Conservation (phyloP, 495 filamentous ascomycete genomes). For the Penicillium pancosmium region DNA sequence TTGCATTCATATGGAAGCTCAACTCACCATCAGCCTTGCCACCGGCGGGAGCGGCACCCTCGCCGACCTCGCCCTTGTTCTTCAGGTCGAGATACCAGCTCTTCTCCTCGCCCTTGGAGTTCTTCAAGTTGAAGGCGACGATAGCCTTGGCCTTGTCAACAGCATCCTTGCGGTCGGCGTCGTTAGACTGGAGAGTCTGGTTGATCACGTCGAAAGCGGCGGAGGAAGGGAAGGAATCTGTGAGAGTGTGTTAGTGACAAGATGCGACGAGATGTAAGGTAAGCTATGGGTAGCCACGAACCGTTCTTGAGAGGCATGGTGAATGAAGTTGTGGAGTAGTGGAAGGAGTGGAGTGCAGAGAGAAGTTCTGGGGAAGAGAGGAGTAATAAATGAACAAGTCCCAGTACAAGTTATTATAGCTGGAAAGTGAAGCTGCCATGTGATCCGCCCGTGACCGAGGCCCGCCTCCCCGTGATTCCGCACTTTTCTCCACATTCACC, state of each 20-base stretch:
- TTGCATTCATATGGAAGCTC: not conserved
- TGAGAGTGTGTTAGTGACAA: constrained; percentile 16
- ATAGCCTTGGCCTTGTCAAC: constrained; percentile 85
- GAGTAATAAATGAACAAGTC: not conserved
- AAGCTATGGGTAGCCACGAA: constrained; percentile 33
- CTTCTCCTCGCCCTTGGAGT: constrained; percentile 72
- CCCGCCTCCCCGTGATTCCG: not conserved
- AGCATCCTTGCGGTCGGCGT: constrained; percentile 79
- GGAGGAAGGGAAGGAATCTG: constrained; percentile 89
- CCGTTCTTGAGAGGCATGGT: constrained; percentile 85
- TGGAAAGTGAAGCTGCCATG: constrained; percentile 3
- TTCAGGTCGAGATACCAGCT: constrained; percentile 97
- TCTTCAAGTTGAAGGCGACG: constrained; percentile 92
- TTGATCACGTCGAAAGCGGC: constrained; percentile 89
- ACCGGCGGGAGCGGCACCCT: constrained; percentile 66
- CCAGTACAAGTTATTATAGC: not conserved
- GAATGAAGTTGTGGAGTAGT: constrained; percentile 14
- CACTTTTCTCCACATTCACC: constrained; percentile 1
- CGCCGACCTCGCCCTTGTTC: constrained; percentile 78
- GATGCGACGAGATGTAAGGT: not conserved
- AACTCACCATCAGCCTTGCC: constrained; percentile 80
- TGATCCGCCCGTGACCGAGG: constrained; percentile 9
- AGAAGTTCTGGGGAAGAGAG: constrained; percentile 3
- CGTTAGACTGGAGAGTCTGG: constrained; percentile 65
- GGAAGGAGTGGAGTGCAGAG: constrained; percentile 1